phyloP scores from a whole-genome alignment of 1,284 basidiomycete species.

The Hypsizygus ulmarius region DNA sequence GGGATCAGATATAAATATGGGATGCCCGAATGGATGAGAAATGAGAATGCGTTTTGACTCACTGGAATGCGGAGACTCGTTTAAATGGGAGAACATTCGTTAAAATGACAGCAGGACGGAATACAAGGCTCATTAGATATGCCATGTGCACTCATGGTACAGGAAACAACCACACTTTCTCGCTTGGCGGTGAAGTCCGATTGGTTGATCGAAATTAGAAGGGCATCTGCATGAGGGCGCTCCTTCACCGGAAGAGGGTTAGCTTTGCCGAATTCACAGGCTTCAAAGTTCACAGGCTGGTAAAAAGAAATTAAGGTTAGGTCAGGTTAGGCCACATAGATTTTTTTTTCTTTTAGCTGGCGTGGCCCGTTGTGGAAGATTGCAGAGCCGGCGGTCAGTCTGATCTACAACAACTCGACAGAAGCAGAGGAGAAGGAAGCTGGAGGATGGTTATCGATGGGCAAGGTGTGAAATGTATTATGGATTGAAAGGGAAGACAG shows the following conservation, averaged over 20 bases:
- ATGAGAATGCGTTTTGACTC: background rate
- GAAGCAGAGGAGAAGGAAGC: background rate
- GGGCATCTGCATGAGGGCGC: slow-evolving; percentile 15
- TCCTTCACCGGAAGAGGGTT: slow-evolving; percentile 7
- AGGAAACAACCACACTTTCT: slow-evolving; percentile 6
- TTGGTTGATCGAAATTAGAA: slow-evolving; percentile 18
- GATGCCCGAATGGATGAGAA: slow-evolving; percentile 6
- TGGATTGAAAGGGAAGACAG: background rate
- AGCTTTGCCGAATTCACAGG: slow-evolving; percentile 8
- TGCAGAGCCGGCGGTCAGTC: background rate
- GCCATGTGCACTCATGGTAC: background rate
- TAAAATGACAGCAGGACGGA: background rate
- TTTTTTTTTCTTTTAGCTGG: background rate
- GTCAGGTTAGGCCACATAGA: background rate
- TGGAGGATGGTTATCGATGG: slow-evolving; percentile 14
- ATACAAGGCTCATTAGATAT: background rate
- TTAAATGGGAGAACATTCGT: background rate
- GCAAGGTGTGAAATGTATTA: slow-evolving; percentile 2
- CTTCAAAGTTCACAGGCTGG: background rate
- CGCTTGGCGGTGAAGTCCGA: slow-evolving; percentile 7
- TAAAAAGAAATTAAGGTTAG: background rate
- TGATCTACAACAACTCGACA: background rate
- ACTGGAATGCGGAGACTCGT: background rate
- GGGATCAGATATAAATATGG: slow-evolving; percentile 15
- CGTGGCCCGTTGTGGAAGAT: background rate